These are phyloP conservation scores for Termitomyces sp. DNA, from an alignment of 768 basidiomycete species.

Conservation along the genomic window DNA sequence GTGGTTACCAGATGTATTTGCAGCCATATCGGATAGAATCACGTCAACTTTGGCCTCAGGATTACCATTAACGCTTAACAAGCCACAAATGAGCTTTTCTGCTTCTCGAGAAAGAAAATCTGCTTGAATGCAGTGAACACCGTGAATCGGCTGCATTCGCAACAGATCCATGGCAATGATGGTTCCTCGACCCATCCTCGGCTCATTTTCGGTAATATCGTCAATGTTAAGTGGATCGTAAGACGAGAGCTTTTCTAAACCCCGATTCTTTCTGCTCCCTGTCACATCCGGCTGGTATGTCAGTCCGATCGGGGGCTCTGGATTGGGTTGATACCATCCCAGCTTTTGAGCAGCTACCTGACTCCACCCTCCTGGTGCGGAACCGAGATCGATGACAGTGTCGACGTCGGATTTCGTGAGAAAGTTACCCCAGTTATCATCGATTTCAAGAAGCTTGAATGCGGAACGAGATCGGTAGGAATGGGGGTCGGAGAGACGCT, in stretches of 20 bases:
- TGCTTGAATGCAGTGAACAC: conserved; percentile 67
- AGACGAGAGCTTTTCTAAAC: conserved; percentile 5
- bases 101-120: conserved; percentile 68
- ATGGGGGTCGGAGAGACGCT: conserved; percentile 22
- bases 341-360: conserved; percentile 70
- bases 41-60: conserved; percentile 57
- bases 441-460: conserved; percentile 85
- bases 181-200: conserved; percentile 12
- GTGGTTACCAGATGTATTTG: conserved; percentile 70
- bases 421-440: conserved; percentile 49
- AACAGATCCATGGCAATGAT: conserved; percentile 83
- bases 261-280: conserved; percentile 4
- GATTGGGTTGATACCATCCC: conserved; percentile 33
- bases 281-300: background rate
- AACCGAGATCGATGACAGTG: conserved; percentile 81
- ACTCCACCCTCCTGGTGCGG: conserved; percentile 92
- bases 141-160: conserved; percentile 62
- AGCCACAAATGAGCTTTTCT: conserved; percentile 33
- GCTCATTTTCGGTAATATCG: conserved; percentile 5
- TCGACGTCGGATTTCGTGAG: conserved; percentile 45
- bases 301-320: background rate
- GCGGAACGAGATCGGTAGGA: conserved; percentile 82
- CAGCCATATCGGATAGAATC: conserved; percentile 88
- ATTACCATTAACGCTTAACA: conserved; percentile 22
- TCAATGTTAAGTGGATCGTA: conserved; percentile 43